phyloP scores from a whole-genome alignment of 176 grass and related monocot species.

The Cocos nucifera region DNA sequence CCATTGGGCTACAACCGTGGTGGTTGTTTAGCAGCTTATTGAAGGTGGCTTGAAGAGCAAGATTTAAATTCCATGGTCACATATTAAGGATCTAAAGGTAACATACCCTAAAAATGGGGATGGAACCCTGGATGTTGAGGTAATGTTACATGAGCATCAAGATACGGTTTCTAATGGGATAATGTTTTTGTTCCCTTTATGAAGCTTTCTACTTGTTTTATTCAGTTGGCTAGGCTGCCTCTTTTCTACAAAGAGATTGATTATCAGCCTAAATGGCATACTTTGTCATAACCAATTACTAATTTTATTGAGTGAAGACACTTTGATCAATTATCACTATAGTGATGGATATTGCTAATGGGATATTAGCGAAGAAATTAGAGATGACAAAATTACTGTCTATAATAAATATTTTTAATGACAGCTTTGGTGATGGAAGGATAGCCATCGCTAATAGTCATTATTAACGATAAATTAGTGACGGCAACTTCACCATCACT shows the following conservation, averaged over 20 bases:
- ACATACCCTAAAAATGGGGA: background rate
- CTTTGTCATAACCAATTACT: slow-evolving; percentile 39
- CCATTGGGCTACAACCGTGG: too few relatives aligned
- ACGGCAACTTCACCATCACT: too few relatives aligned
- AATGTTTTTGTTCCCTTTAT: too few relatives aligned
- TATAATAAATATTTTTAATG: too few relatives aligned
- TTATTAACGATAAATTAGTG: too few relatives aligned
- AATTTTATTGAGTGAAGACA: slow-evolving; percentile 46
- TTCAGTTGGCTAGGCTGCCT: slow-evolving; percentile 57
- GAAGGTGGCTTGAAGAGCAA: slow-evolving; percentile 16
- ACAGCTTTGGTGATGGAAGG: too few relatives aligned
- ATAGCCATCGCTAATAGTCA: too few relatives aligned
- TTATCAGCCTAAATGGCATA: slow-evolving; percentile 84
- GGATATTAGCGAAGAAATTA: too few relatives aligned
- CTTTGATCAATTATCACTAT: too few relatives aligned
- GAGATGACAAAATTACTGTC: too few relatives aligned
- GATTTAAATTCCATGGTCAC: slow-evolving; percentile 6
- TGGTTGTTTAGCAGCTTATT: slow-evolving; percentile 13
- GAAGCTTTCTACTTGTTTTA: slow-evolving; percentile 5
- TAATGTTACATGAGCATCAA: background rate
- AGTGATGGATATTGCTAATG: too few relatives aligned
- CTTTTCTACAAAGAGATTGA: slow-evolving; percentile 69
- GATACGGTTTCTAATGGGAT: background rate
- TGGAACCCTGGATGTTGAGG: slow-evolving; percentile 7
- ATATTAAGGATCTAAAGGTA: slow-evolving; percentile 7